A percentile compares a stretch with the other conserved stretches of the same genome.
phyloP scores from a whole-genome alignment of 2,329 filamentous ascomycete genomes.

The Sporothrix inflata region DNA sequence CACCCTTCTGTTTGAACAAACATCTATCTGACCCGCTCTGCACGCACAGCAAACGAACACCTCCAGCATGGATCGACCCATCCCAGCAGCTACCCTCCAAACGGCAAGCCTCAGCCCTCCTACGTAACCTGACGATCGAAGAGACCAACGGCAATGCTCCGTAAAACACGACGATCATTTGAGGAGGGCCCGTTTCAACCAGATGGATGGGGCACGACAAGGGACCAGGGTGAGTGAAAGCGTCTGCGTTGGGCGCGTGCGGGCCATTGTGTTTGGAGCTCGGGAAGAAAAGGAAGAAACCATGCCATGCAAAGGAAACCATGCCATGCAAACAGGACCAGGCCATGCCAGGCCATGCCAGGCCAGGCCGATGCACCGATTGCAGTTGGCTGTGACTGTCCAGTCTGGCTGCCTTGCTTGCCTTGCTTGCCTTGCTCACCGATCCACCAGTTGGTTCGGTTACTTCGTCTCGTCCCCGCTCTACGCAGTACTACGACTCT shows the following conservation, averaged over 20 bases:
- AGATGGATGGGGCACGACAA: not conserved
- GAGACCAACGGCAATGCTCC: not conserved
- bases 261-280: not conserved
- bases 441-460: not conserved
- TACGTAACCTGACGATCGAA: not conserved
- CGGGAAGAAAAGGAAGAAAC: conserved; percentile 3
- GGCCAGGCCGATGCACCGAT: not conserved
- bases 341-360: not conserved
- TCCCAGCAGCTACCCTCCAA: conserved; percentile 9
- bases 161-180: conserved; percentile 5
- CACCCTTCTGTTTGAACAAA: not conserved
- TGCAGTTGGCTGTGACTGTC: not conserved
- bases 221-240: not conserved
- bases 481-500: conserved; percentile 17
- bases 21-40: not conserved
- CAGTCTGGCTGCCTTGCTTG: not conserved
- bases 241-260: not conserved
- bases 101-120: not conserved
- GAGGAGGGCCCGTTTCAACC: conserved; percentile 13
- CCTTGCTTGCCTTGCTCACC: not conserved
- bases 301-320: not conserved
- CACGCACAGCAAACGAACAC: not conserved
- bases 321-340: not conserved
- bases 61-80: not conserved
- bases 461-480: conserved; percentile 18